A percentile compares a stretch with the other conserved stretches of the same genome.
Conservation (phyloP, 1,139 yeast species). For the Geotrichum phurueaensis region DNA sequence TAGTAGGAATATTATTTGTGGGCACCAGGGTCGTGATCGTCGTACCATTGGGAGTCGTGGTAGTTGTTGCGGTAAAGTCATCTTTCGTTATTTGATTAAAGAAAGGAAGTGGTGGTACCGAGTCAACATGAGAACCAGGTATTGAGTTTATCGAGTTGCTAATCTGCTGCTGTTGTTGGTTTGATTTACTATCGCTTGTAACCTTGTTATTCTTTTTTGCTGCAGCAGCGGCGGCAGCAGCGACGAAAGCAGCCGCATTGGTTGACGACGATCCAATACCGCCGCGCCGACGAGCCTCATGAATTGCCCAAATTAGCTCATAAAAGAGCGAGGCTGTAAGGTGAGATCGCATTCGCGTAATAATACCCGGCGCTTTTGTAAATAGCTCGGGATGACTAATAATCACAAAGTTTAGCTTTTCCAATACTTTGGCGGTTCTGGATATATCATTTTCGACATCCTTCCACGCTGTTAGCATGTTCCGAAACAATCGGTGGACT, state of each 20-base stretch:
- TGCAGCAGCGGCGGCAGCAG: constrained; percentile 17
- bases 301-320: constrained; percentile 91
- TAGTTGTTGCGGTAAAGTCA: constrained; percentile 76
- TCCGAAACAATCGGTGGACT: constrained; percentile 78
- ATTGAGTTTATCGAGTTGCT: constrained; percentile 9
- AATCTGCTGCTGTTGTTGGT: background rate
- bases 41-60: constrained; percentile 89
- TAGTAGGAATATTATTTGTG: constrained; percentile 36
- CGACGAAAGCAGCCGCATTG: constrained; percentile 16
- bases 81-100: constrained; percentile 87
- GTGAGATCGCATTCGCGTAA: constrained; percentile 86
- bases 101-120: constrained; percentile 67
- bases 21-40: constrained; percentile 86
- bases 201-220: background rate
- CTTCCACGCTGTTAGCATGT: constrained; percentile 87
- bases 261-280: constrained; percentile 26
- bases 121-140: constrained; percentile 17
- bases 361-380: constrained; percentile 61
- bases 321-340: constrained; percentile 85
- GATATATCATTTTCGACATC: constrained; percentile 86
- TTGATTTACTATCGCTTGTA: constrained; percentile 3
- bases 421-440: constrained; percentile 88
- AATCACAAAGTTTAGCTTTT: constrained; percentile 78
- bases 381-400: constrained; percentile 84
- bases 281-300: constrained; percentile 76